Evolutionary conservation across 306 rosid genomes (phyloP).

Genomic region (Malus asiatica): DNA sequence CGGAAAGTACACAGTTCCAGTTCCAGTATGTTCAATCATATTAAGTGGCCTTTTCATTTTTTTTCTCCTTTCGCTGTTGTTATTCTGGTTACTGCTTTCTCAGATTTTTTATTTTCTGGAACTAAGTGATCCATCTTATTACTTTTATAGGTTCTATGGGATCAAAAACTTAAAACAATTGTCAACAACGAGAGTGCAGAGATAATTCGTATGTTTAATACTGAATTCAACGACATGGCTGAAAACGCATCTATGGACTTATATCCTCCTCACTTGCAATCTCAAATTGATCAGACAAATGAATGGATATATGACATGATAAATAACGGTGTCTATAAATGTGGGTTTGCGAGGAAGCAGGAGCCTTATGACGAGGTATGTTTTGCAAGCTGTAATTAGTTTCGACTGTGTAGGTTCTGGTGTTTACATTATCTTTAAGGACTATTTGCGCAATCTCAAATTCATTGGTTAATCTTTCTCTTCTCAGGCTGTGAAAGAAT

Average conservation of each 20-base stretch:
- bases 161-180: conserved; percentile 77
- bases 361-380: conserved; percentile 65
- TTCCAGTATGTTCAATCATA: conserved; percentile 52
- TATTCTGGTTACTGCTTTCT: too few species aligned
- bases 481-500: conserved; percentile 55
- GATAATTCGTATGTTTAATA: conserved; percentile 84
- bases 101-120: not conserved
- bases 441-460: not conserved
- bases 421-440: conserved; percentile 14
- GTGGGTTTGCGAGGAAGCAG: conserved; percentile 88
- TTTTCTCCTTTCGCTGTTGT: not conserved
- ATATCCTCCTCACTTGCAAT: conserved; percentile 63
- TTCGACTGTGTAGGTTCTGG: not conserved
- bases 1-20: conserved; percentile 90
- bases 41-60: not conserved
- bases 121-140: not conserved
- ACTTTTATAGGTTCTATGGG: conserved; percentile 72
- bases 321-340: conserved; percentile 86
- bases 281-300: conserved; percentile 55
- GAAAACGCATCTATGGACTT: conserved; percentile 71
- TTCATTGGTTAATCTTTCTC: conserved; percentile 6
- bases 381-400: not conserved
- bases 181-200: conserved; percentile 89
- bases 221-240: conserved; percentile 66
- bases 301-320: conserved; percentile 60